phyloP scores from a whole-genome alignment of 495 filamentous ascomycete genomes.

The Choiromyces venosus region DNA sequence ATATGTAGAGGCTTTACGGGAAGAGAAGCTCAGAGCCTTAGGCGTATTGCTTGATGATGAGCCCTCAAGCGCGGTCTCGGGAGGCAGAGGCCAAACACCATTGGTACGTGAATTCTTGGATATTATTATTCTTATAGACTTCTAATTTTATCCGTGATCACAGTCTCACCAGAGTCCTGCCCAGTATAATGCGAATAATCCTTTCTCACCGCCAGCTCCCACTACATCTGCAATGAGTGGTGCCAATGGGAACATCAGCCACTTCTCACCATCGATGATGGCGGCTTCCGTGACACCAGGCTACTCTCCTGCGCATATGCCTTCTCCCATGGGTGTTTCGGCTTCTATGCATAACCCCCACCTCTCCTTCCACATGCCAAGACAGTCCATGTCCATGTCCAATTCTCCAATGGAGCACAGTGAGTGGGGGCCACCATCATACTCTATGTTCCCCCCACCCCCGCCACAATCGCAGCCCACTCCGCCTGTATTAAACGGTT shows the following conservation, averaged over 20 bases:
- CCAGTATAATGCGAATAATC: constrained; percentile 29
- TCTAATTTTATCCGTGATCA: constrained; percentile 21
- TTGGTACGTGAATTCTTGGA: constrained; percentile 27
- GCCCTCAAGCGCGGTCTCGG: constrained; percentile 48
- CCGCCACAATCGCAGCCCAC: constrained; percentile 35
- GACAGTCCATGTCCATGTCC: constrained; percentile 39
- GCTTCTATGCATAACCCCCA: constrained; percentile 24
- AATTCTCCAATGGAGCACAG: constrained; percentile 26
- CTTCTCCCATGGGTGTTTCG: constrained; percentile 29
- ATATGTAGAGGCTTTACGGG: constrained; percentile 73
- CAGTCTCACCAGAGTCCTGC: constrained; percentile 36
- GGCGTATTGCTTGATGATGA: constrained; percentile 75
- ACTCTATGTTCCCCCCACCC: constrained; percentile 23
- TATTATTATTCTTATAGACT: constrained; percentile 13
- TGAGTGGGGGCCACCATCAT: constrained; percentile 36
- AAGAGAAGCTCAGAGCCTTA: constrained; percentile 84
- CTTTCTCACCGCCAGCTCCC: constrained; percentile 37
- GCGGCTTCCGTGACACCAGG: constrained; percentile 15
- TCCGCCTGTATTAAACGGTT: constrained; percentile 28
- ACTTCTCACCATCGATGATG: constrained; percentile 34
- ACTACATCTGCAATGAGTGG: constrained; percentile 39
- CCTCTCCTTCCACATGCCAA: constrained; percentile 37
- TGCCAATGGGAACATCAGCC: constrained; percentile 29
- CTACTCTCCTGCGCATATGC: constrained; percentile 18
- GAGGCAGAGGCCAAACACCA: constrained; percentile 38